Evolutionary conservation across 2,329 filamentous ascomycete genomes (phyloP), one percentile per base, ranked within the genome.

Genomic region (Fusarium sp.): DNA sequence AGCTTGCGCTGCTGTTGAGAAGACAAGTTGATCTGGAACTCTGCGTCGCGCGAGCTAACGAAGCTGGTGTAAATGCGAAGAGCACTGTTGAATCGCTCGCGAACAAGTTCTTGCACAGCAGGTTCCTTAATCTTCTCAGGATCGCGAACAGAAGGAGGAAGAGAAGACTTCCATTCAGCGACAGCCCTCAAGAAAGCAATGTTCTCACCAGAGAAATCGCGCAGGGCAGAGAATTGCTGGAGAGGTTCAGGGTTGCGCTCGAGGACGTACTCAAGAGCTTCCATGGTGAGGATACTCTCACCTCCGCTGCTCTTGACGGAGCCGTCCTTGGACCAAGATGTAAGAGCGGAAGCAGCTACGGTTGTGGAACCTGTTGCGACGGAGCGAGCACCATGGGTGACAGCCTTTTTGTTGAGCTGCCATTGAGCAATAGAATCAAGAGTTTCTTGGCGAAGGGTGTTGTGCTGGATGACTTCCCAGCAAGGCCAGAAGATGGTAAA

Each of bases 131-230:
- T 61, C 40, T 67, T 72, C 13, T 74, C 71, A 1, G 72, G 67
- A 40, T 75, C 74, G 40, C 70, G 74, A 18, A 74, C 65, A 8
- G 69, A 55, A 20, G 76, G 55, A 0, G 76, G 74, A 13, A 79
- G 64, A 20, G 77, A 78, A 29, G 70, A 70, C 67, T 79, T 78
- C 79, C 79, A 81, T 61, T 85, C 82, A 4, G 83, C 81, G 11
- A 91, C 85, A 42, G 83, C 81, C 11, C 84, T 86, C 7, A 92
- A 79, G 76, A 92, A 92, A 48, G 89, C 86, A 49, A 75, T 89
- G 74, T 92, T 92, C 76, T 92, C 90, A 16, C 89, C 90, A 0
- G 90, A 91, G 74, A 92, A 92, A 71, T 92, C 90, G 37, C 86
- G 84, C 2, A 87, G 81, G 0, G 90, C 89, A 0, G 90, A 90